Percentiles rank a stretch among this genome's conserved stretches.
Evolutionary conservation across 1,139 yeast genomes (phyloP).

Genomic region (Arxiozyma bovina): DNA sequence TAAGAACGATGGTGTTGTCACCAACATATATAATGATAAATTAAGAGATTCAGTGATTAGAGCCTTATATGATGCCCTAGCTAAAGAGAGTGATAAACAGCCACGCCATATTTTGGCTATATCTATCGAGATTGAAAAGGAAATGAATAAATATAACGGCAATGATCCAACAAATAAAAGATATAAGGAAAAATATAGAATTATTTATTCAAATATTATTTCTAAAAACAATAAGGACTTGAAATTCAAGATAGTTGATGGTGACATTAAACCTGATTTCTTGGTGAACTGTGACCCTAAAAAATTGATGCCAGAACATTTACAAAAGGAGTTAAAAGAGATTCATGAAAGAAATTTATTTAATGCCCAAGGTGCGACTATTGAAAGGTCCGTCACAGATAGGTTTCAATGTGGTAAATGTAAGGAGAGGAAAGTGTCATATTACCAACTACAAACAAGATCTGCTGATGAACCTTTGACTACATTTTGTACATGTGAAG

Average conservation of each 20-base stretch:
- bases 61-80: slow-evolving; percentile 82
- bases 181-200: slow-evolving; percentile 74
- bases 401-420: slow-evolving; percentile 96
- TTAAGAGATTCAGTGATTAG: slow-evolving; percentile 79
- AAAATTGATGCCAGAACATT: slow-evolving; percentile 87
- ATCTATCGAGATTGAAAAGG: slow-evolving; percentile 66
- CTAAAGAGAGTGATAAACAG: slow-evolving; percentile 59
- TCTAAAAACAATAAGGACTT: slow-evolving; percentile 85
- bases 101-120: slow-evolving; percentile 50
- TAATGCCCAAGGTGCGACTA: slow-evolving; percentile 98
- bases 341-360: slow-evolving; percentile 81
- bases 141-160: slow-evolving; percentile 36
- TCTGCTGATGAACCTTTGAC: slow-evolving; percentile 98
- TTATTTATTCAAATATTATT: slow-evolving; percentile 74
- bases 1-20: slow-evolving; percentile 68
- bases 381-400: slow-evolving; percentile 91
- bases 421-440: slow-evolving; percentile 91
- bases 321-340: slow-evolving; percentile 77
- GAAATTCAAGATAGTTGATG: slow-evolving; percentile 56
- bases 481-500: slow-evolving; percentile 94
- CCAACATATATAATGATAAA: slow-evolving; percentile 58
- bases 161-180: slow-evolving; percentile 24
- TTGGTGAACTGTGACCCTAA: slow-evolving; percentile 79
- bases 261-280: slow-evolving; percentile 54
- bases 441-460: slow-evolving; percentile 95